These are phyloP conservation scores for Colletotrichum australisinense DNA, from an alignment of 2,329 filamentous ascomycete species.

Conservation along the genomic window DNA sequence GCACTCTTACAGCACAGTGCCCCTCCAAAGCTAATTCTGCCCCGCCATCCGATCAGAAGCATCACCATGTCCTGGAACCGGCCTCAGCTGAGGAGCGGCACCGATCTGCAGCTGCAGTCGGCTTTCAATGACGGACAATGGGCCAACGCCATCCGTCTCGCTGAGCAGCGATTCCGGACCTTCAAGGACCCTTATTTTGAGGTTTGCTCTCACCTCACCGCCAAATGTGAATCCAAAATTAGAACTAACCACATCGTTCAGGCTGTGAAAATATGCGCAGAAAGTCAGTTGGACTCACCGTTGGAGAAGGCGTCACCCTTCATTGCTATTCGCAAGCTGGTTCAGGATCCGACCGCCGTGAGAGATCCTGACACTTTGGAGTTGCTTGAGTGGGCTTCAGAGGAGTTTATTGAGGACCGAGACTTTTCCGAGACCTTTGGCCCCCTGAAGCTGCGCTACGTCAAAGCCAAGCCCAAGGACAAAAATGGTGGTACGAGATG, in stretches of 20 bases:
- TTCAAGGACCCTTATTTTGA: conserved; percentile 68
- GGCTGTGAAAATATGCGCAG: conserved; percentile 61
- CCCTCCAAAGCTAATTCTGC: conserved; percentile 35
- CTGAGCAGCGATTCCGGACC: conserved; percentile 61
- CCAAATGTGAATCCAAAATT: background rate
- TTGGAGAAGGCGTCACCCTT: conserved; percentile 57
- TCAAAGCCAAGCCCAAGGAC: conserved; percentile 64
- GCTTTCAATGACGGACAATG: conserved; percentile 67
- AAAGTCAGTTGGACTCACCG: conserved; percentile 63
- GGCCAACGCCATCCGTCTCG: conserved; percentile 61
- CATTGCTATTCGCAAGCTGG: conserved; percentile 56
- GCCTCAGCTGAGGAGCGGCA: conserved; percentile 59
- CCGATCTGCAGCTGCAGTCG: conserved; percentile 65
- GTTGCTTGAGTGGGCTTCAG: conserved; percentile 66
- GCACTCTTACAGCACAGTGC: conserved; percentile 31
- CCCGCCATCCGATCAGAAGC: conserved; percentile 40
- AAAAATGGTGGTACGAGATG: conserved; percentile 54
- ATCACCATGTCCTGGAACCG: conserved; percentile 37
- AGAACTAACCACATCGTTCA: conserved; percentile 38
- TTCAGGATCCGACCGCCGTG: conserved; percentile 58
- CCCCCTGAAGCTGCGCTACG: conserved; percentile 59
- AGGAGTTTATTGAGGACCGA: conserved; percentile 48
- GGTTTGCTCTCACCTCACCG: conserved; percentile 47
- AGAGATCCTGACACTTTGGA: conserved; percentile 64
- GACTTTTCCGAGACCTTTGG: conserved; percentile 62